Evolutionary conservation across 495 filamentous ascomycete species (phyloP).

Genomic region (Penicillium paradoxum): DNA sequence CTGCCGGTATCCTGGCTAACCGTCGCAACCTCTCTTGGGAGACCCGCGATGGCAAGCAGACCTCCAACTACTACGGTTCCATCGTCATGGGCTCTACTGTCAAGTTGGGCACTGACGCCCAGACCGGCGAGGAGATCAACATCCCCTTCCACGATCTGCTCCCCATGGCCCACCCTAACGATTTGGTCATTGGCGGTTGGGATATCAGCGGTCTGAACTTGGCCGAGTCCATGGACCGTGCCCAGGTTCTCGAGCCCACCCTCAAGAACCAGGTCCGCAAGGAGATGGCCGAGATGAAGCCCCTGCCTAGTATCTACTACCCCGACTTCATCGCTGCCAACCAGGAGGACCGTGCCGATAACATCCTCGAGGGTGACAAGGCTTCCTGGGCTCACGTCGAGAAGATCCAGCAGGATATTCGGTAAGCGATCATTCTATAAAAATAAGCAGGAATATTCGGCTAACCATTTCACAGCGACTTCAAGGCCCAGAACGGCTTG

Average conservation of each 20-base stretch:
- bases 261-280: constrained; percentile 85
- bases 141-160: constrained; percentile 91
- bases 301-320: constrained; percentile 94
- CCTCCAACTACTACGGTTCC: constrained; percentile 96
- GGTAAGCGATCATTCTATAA: constrained; percentile 14
- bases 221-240: constrained; percentile 91
- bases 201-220: constrained; percentile 90
- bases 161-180: constrained; percentile 97
- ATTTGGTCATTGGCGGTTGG: constrained; percentile 94
- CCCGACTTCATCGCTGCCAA: constrained; percentile 99
- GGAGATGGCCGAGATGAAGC: constrained; percentile 86
- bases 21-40: constrained; percentile 83
- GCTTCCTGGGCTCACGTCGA: constrained; percentile 83
- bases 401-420: constrained; percentile 90
- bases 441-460: background rate
- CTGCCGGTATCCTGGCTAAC: constrained; percentile 96
- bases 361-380: constrained; percentile 77
- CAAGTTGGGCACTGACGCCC: constrained; percentile 85
- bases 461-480: constrained; percentile 43
- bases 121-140: constrained; percentile 87
- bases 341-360: constrained; percentile 96
- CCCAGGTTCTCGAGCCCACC: constrained; percentile 86
- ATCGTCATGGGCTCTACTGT: constrained; percentile 94
- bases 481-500: constrained; percentile 78
- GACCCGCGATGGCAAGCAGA: constrained; percentile 77